These are phyloP conservation scores for Alternaria rosae DNA, from an alignment of 2,329 filamentous ascomycete species.

Conservation along the genomic window DNA sequence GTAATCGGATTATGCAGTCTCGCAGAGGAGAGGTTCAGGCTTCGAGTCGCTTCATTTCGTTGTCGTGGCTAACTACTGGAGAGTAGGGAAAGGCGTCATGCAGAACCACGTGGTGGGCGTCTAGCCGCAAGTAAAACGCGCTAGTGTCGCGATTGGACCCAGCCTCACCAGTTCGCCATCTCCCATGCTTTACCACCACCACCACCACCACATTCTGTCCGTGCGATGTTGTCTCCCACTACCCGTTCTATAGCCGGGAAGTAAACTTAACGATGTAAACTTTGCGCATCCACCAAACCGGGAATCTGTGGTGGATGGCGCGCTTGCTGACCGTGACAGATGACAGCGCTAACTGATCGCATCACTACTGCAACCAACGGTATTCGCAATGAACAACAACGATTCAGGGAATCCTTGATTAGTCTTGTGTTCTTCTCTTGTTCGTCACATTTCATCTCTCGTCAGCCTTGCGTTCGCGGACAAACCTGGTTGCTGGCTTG, in stretches of 20 bases:
- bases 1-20: slow-evolving; percentile 2
- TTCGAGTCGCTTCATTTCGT: slow-evolving; percentile 2
- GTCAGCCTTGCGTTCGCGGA: neutral
- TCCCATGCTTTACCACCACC: neutral
- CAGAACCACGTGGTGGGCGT: slow-evolving; percentile 18
- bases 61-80: slow-evolving; percentile 5
- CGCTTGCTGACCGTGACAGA: neutral
- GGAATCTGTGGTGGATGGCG: neutral
- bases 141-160: neutral
- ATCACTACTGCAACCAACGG: neutral
- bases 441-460: neutral
- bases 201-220: neutral
- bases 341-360: neutral
- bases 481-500: neutral
- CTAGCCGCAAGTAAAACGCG: slow-evolving; percentile 9
- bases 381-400: neutral
- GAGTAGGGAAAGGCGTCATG: slow-evolving; percentile 3
- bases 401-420: neutral
- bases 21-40: neutral
- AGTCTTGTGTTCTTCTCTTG: neutral
- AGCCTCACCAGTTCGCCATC: neutral
- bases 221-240: neutral
- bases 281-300: neutral
- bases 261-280: neutral
- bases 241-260: neutral